phyloP scores from a whole-genome alignment of 2,329 filamentous ascomycete species.

The Cordyceps cateniannulata region DNA sequence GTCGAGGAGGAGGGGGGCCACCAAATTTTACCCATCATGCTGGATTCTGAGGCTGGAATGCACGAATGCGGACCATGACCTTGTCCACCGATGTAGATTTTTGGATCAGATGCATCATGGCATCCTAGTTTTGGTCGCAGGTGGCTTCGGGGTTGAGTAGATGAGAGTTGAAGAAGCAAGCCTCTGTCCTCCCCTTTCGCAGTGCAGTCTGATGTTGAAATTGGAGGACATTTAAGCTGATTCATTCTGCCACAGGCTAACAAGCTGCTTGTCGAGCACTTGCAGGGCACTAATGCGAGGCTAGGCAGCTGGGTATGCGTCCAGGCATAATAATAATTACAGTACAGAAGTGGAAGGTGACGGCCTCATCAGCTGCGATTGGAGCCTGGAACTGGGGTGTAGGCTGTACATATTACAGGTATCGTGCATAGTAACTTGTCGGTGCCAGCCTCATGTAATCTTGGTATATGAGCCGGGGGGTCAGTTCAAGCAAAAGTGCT shows the following conservation, averaged over 20 bases:
- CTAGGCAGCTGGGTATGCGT: not conserved
- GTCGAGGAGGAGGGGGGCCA: no score
- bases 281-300: conserved; percentile 10
- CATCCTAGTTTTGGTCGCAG: no score
- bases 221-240: not conserved
- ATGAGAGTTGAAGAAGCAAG: not conserved
- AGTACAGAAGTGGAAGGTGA: not conserved
- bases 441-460: not conserved
- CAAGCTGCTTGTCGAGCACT: not conserved
- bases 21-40: not conserved
- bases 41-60: no score
- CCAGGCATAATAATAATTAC: not conserved
- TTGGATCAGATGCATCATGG: not conserved
- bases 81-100: not conserved
- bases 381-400: not conserved
- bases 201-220: not conserved
- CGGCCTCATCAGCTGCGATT: not conserved
- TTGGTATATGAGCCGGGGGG: not conserved
- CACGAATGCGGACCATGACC: no score
- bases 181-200: no score
- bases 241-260: not conserved
- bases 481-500: no score
- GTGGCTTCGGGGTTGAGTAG: no score
- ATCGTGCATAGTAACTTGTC: not conserved
- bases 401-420: not conserved